Evolutionary conservation across 116 monocot genomes (phyloP).

Genomic region (Thalassia testudinum): DNA sequence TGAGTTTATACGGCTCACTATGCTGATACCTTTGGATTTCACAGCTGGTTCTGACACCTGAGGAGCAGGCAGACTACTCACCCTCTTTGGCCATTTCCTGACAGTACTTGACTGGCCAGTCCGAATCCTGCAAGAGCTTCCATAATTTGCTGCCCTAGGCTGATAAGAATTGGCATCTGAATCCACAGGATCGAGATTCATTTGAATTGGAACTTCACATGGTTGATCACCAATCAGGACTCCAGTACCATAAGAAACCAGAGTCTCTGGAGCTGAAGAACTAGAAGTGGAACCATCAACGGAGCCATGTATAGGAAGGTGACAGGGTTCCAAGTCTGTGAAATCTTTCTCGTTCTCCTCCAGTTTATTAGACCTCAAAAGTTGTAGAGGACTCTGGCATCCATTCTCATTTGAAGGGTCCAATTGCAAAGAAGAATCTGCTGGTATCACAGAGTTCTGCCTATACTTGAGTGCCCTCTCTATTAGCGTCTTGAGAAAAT

Average conservation of each 20-base stretch:
- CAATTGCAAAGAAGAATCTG: conserved; percentile 7
- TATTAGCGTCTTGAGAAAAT: conserved; percentile 67
- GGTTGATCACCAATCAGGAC: not conserved
- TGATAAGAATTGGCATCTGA: too few species aligned
- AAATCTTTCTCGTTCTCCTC: conserved; percentile 18
- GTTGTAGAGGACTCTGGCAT: conserved; percentile 18
- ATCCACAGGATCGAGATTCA: too few species aligned
- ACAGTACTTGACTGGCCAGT: conserved; percentile 9
- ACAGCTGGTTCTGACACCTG: conserved; percentile 10
- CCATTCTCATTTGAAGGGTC: conserved; percentile 32
- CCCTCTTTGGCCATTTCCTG: conserved; percentile 23
- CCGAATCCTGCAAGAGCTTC: conserved; percentile 19
- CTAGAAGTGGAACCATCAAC: conserved; percentile 6
- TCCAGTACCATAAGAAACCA: not conserved
- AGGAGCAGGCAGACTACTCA: conserved; percentile 9
- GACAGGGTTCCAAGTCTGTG: conserved; percentile 8
- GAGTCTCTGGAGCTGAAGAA: conserved; percentile 1
- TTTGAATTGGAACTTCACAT: conserved; percentile 2
- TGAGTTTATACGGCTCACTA: conserved; percentile 52
- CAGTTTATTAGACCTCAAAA: not conserved
- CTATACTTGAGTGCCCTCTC: conserved; percentile 43
- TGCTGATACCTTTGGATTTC: conserved; percentile 36
- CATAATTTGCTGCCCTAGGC: too few species aligned
- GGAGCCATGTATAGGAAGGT: conserved; percentile 12
- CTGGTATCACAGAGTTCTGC: conserved; percentile 12